phyloP scores from a whole-genome alignment of 768 basidiomycete species.

The Pulveroboletus ravenelii region DNA sequence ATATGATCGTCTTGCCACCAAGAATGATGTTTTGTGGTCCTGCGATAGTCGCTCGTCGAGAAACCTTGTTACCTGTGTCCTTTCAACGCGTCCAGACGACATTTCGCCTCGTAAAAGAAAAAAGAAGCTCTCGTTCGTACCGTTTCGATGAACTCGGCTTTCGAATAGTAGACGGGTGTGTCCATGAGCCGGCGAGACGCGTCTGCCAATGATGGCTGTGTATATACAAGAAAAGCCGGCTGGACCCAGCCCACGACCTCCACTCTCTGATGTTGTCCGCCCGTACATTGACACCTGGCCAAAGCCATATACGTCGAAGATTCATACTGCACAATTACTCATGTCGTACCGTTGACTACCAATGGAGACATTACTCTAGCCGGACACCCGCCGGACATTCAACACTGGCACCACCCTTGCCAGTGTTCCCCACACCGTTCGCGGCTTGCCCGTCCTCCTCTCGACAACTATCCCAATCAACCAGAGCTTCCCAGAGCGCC shows the following conservation, averaged over 20 bases:
- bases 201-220: slow-evolving; percentile 3
- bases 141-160: slow-evolving; percentile 85
- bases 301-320: slow-evolving; percentile 15
- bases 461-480: slow-evolving; percentile 14
- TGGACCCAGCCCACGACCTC: neutral
- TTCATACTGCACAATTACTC: slow-evolving; percentile 5
- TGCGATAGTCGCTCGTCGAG: slow-evolving; percentile 82
- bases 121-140: slow-evolving; percentile 36
- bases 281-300: slow-evolving; percentile 6
- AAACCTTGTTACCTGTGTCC: slow-evolving; percentile 97
- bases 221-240: neutral
- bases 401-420: neutral
- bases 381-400: slow-evolving; percentile 1
- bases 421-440: neutral
- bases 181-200: slow-evolving; percentile 46
- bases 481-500: slow-evolving; percentile 1
- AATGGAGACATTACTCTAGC: neutral
- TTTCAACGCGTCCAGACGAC: slow-evolving; percentile 28
- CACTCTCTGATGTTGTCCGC: slow-evolving; percentile 3
- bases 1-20: slow-evolving; percentile 95
- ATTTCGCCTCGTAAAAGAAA: neutral
- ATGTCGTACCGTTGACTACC: neutral
- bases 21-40: slow-evolving; percentile 97
- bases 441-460: neutral
- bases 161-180: slow-evolving; percentile 71